Base-by-base conservation (phyloP, 2,329 filamentous ascomycete species). In the Trichoderma sp. region DNA sequence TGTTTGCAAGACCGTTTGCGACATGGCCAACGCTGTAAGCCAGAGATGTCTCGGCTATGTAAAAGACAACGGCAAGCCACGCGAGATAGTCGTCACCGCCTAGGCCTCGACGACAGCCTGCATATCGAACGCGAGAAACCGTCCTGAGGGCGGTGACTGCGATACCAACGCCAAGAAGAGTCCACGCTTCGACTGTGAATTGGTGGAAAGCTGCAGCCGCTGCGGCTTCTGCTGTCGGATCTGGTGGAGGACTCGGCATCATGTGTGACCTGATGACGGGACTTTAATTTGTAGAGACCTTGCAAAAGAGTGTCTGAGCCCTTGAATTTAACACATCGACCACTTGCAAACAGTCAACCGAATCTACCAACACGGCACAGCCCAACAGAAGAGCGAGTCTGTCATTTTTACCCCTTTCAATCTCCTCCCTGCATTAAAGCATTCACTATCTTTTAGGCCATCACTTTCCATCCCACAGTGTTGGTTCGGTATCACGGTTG, bases 11-110 rank as follows among this genome's bases (percentile, higher is more conserved):
- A 0, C 86, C 86, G 56, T 80, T 77, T 60, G 81, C 85, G 70
- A 79, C 79, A 13, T 82, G 81, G 21, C 83, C 83, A 19, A 87
- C 83, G 27, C 79, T 80, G 70, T 87, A 87, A 21, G 84, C 86
- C 13, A 86, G 78, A 2, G 78, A 81, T 1, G 85, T 83, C 74
- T 88, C 84, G 4, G 83, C 75, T 1, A 81, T 79, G 68, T 88
- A 88, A 11, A 87, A 80, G 2, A 88, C 85, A 70, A 82, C 81
- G 5, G 84, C 86, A 21, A 87, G n/a, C 56, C 84, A 76, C 77
- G 89, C 87, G 35, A 90, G 74, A 72, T 86, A 89, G 71, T 91
- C 88, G 75, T 90, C 88, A 1, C 82, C 79, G 72, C 83, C 81
- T 68, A 90, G 82, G n/a, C 81, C 80, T 68, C 76, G 78, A 47